A percentile compares a stretch with the other conserved stretches of the same genome.
phyloP scores from a whole-genome alignment of 2,329 filamentous ascomycete genomes.

The Juglanconis oblonga region DNA sequence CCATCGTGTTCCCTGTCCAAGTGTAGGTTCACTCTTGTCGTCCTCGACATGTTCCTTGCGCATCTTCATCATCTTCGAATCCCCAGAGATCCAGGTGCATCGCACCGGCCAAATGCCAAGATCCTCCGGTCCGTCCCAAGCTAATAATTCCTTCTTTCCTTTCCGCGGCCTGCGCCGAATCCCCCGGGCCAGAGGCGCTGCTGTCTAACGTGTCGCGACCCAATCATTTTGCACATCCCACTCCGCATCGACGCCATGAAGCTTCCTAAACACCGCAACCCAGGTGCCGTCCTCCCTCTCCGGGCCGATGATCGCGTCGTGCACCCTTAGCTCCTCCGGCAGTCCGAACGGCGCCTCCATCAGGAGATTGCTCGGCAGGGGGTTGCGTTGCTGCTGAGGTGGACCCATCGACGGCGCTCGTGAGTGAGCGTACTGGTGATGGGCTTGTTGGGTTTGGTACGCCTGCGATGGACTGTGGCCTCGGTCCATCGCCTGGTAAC shows the following conservation, averaged over 20 bases:
- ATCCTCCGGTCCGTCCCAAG: too few relatives aligned
- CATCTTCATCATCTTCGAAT: background rate
- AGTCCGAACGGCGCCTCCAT: slow-evolving; percentile 31
- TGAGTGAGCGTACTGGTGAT: background rate
- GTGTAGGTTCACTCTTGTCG: too few relatives aligned
- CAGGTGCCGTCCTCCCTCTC: slow-evolving; percentile 30
- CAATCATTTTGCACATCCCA: slow-evolving; percentile 30
- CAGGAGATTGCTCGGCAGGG: slow-evolving; percentile 14
- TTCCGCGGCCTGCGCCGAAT: background rate
- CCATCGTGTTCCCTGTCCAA: too few relatives aligned
- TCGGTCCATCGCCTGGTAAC: background rate
- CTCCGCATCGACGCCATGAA: slow-evolving; percentile 25
- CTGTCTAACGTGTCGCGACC: slow-evolving; percentile 15
- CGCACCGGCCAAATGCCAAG: too few relatives aligned
- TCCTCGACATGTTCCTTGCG: too few relatives aligned
- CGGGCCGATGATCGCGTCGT: slow-evolving; percentile 27
- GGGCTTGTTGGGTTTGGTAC: background rate
- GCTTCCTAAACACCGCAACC: slow-evolving; percentile 30
- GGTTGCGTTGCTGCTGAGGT: background rate
- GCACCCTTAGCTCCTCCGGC: slow-evolving; percentile 29
- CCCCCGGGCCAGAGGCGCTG: too few relatives aligned
- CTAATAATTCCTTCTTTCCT: too few relatives aligned
- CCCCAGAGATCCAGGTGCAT: background rate
- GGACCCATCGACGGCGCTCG: background rate
- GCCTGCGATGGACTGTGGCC: background rate